These are phyloP conservation scores for Mrakiaceae sp. DNA, from an alignment of 1,284 basidiomycete species.

Conservation along the genomic window DNA sequence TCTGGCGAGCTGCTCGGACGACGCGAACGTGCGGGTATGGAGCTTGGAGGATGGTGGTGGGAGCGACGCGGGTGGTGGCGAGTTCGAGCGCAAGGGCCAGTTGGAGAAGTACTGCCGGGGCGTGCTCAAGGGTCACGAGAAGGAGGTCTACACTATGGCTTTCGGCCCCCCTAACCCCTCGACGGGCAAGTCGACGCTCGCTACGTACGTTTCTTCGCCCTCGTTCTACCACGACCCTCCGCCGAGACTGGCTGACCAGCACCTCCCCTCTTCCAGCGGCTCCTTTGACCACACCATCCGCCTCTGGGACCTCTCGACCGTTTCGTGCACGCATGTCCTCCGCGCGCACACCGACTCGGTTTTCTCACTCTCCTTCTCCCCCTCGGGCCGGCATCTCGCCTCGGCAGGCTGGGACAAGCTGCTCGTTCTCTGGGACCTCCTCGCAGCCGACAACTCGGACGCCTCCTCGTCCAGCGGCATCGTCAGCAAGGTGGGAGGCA, in stretches of 20 bases:
- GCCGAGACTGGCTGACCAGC: not conserved
- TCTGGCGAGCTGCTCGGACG: conserved; percentile 16
- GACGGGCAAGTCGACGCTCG: not conserved
- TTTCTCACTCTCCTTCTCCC: conserved; percentile 15
- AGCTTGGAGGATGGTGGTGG: conserved; percentile 1
- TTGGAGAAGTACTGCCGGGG: conserved; percentile 13
- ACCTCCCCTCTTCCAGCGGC: not conserved
- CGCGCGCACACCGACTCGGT: conserved; percentile 15
- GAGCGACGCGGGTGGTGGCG: not conserved
- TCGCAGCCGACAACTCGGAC: too few relatives aligned
- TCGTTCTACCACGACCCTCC: not conserved
- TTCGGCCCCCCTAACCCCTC: conserved; percentile 1
- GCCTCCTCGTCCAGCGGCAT: too few relatives aligned
- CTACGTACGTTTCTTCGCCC: not conserved
- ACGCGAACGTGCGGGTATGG: conserved; percentile 14
- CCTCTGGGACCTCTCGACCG: conserved; percentile 11
- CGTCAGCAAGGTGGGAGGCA: too few relatives aligned
- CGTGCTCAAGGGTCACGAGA: conserved; percentile 12
- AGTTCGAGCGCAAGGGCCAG: not conserved
- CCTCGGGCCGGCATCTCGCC: conserved; percentile 10
- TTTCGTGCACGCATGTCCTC: conserved; percentile 11
- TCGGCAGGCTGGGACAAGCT: conserved; percentile 13
- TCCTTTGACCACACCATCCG: conserved; percentile 16
- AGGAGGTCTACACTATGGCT: conserved; percentile 16
- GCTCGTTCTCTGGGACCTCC: conserved; percentile 10